Conservation (phyloP, 176 grass and related monocot species). For the Areca catechu region DNA sequence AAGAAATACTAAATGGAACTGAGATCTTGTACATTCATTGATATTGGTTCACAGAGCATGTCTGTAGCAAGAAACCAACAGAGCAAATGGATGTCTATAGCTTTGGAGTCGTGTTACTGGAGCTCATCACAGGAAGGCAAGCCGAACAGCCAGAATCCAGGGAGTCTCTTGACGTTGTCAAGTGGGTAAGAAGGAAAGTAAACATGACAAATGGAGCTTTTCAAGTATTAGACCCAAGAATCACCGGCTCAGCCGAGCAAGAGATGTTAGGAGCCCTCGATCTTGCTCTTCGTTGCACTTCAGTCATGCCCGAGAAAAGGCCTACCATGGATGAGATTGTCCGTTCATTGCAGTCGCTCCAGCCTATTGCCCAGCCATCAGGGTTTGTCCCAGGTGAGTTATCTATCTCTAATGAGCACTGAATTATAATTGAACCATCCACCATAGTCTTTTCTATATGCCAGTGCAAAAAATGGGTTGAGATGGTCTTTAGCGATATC, state of each 20-base stretch:
- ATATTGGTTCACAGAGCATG: constrained; percentile 31
- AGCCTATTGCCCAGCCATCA: neutral
- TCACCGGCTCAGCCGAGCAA: constrained; percentile 14
- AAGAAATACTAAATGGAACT: too few species aligned
- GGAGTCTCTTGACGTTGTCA: constrained; percentile 43
- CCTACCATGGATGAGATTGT: constrained; percentile 49
- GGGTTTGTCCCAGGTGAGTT: too few species aligned
- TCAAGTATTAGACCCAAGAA: constrained; percentile 41
- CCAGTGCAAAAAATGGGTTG: too few species aligned
- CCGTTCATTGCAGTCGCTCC: constrained; percentile 24
- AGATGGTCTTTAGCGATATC: too few species aligned
- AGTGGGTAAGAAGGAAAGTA: constrained; percentile 49
- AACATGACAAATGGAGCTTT: constrained; percentile 35
- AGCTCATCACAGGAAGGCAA: constrained; percentile 56
- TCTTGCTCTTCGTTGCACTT: constrained; percentile 54
- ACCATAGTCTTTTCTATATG: too few species aligned
- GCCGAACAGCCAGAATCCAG: constrained; percentile 40
- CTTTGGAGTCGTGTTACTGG: constrained; percentile 69
- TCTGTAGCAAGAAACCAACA: constrained; percentile 42
- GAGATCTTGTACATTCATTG: too few species aligned
- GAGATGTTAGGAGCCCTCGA: constrained; percentile 46
- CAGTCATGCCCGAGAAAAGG: constrained; percentile 54
- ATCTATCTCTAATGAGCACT: too few species aligned
- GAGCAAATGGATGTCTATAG: constrained; percentile 63
- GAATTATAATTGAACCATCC: too few species aligned